Percentiles rank a stretch among this genome's conserved stretches.
phyloP scores from a whole-genome alignment of 257 asterid species.

The Gardenia jasminoides region DNA sequence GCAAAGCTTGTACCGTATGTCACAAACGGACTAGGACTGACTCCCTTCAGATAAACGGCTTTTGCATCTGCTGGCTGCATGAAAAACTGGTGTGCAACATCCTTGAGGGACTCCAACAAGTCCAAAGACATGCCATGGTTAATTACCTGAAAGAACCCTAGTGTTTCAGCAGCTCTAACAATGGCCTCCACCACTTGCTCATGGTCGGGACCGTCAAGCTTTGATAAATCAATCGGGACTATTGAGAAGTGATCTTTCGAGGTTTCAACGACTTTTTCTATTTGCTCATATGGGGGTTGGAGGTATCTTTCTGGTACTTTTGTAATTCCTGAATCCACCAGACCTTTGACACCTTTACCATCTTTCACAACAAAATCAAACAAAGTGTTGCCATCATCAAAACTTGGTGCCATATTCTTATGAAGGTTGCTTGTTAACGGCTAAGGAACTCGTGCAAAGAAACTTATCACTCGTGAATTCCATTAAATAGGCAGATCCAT shows the following conservation, averaged over 20 bases:
- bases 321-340: slow-evolving; percentile 30
- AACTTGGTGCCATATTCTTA: slow-evolving; percentile 22
- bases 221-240: slow-evolving; percentile 32
- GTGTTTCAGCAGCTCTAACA: slow-evolving; percentile 29
- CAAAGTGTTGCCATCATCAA: slow-evolving; percentile 19
- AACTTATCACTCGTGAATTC: too few species aligned
- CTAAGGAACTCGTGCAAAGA: too few species aligned
- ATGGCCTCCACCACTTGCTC: slow-evolving; percentile 31
- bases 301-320: slow-evolving; percentile 26
- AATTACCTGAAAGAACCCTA: slow-evolving; percentile 39
- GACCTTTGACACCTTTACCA: slow-evolving; percentile 39
- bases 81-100: slow-evolving; percentile 26
- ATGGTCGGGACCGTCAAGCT: slow-evolving; percentile 29
- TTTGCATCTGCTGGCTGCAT: slow-evolving; percentile 26
- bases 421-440: too few species aligned
- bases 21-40: slow-evolving; percentile 32
- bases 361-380: slow-evolving; percentile 31
- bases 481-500: too few species aligned
- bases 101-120: slow-evolving; percentile 25
- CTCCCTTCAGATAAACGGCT: slow-evolving; percentile 31
- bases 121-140: slow-evolving; percentile 37
- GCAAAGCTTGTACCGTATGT: slow-evolving; percentile 40
- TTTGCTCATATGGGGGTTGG: slow-evolving; percentile 33
- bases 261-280: neutral
- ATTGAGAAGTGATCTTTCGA: neutral